These are phyloP conservation scores for Aspergillus kassunensis DNA, from an alignment of 495 filamentous ascomycete species.

Conservation along the genomic window DNA sequence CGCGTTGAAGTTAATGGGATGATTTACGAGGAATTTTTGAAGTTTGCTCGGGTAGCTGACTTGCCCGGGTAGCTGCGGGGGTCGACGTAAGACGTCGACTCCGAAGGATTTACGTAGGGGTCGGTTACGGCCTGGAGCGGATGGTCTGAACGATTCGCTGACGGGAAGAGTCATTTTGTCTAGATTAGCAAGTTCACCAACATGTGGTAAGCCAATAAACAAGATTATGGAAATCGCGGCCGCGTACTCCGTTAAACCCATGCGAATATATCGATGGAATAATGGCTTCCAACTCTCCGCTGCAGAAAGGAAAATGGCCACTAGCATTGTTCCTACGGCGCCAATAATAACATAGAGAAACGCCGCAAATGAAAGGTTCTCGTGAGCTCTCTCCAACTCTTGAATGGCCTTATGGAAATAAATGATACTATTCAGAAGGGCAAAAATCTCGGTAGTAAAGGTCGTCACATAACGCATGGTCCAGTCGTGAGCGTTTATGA, in stretches of 20 bases:
- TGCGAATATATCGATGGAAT: slow-evolving; percentile 62
- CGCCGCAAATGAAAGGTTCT: slow-evolving; percentile 56
- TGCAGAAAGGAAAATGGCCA: slow-evolving; percentile 62
- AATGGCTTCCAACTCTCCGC: slow-evolving; percentile 62
- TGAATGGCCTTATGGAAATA: slow-evolving; percentile 74
- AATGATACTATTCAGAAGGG: slow-evolving; percentile 67
- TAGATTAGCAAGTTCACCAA: slow-evolving; percentile 58
- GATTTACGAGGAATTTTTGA: too few relatives aligned
- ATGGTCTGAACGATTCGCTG: slow-evolving; percentile 55
- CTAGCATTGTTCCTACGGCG: slow-evolving; percentile 62
- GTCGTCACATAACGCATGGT: slow-evolving; percentile 75
- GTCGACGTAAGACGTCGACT: too few relatives aligned
- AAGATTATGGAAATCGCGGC: slow-evolving; percentile 69
- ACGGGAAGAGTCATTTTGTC: slow-evolving; percentile 61
- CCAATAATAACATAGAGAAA: slow-evolving; percentile 71
- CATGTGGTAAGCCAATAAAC: slow-evolving; percentile 62
- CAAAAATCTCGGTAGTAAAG: slow-evolving; percentile 69
- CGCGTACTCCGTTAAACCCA: slow-evolving; percentile 64
- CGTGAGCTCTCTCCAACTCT: slow-evolving; percentile 61
- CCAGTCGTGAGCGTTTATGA: slow-evolving; percentile 72
- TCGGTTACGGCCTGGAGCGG: slow-evolving; percentile 53
- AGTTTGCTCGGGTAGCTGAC: too few relatives aligned
- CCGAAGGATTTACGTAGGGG: too few relatives aligned
- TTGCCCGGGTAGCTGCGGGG: too few relatives aligned
- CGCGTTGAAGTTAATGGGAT: too few relatives aligned